Base-by-base conservation (phyloP, 140 eudicot genomes). In the Oenanthe javanica region DNA sequence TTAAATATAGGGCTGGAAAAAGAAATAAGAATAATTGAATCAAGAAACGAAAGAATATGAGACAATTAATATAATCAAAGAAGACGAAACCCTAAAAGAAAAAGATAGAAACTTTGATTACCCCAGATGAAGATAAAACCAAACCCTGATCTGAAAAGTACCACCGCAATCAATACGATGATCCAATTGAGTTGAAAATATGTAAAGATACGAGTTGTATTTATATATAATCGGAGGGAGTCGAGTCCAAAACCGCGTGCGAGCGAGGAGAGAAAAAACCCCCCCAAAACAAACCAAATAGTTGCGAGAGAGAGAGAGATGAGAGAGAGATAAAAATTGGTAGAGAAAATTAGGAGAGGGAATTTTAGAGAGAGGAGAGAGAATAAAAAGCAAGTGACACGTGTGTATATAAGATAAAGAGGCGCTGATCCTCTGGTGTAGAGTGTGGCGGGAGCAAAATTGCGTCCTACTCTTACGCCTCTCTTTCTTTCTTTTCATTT, bases 141-240 rank as follows among this genome's bases (percentile, higher is more conserved):
- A 84, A 89, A 84, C 91, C 93, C 86, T 84, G 84, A 84, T 82
- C 78, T 82, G 76, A 79, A 70, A 69, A 23, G 45, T 40, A 75
- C 11, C 80, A 83, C 79, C 84, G 55, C 84, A 88, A 84, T 84
- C 84, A 82, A 86, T 71, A 38, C 75, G 47, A 40, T 14, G 23
- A 71, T 73, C 36, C 36, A 73, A 73, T 46, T 31, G 31, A 31
- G 31, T 31, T 31, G 31, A 31, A 31, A 31, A 31, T 31, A 31
- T 31, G 31, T 31, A 31, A 31, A 31, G 31, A 31, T 31, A 31
- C 16, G 13, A 2, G 45, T 27, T 31, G 45, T 2, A 31, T 8
- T 4, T 72, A 72, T 43, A 72, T 72, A 72, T 42, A 72, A 12
- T 42, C 49, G 75, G 76, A 67, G 73, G 13, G 42, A 67, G 43